These are phyloP conservation scores for Theobroma cacao DNA, from an alignment of 345 rosid genomes.

Conservation along the genomic window DNA sequence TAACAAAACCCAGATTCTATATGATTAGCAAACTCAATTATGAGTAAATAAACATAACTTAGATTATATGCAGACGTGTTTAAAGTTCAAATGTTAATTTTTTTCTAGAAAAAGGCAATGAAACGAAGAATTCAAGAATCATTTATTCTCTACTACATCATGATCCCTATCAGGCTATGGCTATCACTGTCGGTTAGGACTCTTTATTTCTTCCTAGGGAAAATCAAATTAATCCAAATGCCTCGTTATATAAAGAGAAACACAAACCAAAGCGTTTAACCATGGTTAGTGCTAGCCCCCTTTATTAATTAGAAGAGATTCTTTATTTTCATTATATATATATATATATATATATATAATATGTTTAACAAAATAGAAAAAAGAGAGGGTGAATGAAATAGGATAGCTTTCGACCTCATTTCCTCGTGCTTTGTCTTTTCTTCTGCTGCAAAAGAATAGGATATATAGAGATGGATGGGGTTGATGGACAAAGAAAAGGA, in stretches of 20 bases:
- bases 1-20: too few species aligned
- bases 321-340: too few species aligned
- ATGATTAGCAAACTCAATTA: too few species aligned
- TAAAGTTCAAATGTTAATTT: not conserved
- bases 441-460: slow-evolving; percentile 21
- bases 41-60: too few species aligned
- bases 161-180: not conserved
- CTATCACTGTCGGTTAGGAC: not conserved
- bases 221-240: not conserved
- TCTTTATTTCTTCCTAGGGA: not conserved
- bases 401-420: slow-evolving; percentile 18
- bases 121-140: not conserved
- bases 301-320: not conserved
- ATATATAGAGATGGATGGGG: not conserved
- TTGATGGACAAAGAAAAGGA: slow-evolving; percentile 10
- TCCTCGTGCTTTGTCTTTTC: slow-evolving; percentile 26
- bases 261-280: not conserved
- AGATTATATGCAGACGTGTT: too few species aligned
- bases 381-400: slow-evolving; percentile 2
- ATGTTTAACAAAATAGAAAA: not conserved
- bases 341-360: too few species aligned
- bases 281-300: not conserved
- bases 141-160: not conserved
- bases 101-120: too few species aligned
- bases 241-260: not conserved